Evolutionary conservation across 441 rosid species (phyloP).

Genomic region (Pelargonium australe): DNA sequence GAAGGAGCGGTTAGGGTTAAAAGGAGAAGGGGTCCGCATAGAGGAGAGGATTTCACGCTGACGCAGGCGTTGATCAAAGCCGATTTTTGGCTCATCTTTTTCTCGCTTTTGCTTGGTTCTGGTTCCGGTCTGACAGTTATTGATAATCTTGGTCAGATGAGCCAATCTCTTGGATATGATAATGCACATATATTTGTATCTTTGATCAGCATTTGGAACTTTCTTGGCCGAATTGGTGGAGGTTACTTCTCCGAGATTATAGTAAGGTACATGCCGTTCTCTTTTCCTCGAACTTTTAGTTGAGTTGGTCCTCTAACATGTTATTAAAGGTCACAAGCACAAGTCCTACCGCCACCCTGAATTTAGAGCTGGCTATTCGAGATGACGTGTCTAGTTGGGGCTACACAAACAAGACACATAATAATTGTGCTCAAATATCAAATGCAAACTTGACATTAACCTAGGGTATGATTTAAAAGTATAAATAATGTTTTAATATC

Average conservation of each 20-base stretch:
- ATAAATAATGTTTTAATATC: no score
- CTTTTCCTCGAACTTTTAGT: background rate
- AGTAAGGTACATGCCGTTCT: constrained; percentile 45
- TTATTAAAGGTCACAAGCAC: no score
- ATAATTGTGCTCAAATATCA: no score
- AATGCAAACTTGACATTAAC: no score
- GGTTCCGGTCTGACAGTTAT: constrained; percentile 95
- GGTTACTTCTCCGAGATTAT: constrained; percentile 92
- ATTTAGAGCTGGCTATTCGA: no score
- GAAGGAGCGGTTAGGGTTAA: constrained; percentile 80
- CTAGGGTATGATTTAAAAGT: no score
- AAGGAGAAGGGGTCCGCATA: constrained; percentile 66
- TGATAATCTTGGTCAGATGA: constrained; percentile 96
- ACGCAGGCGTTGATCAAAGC: constrained; percentile 85
- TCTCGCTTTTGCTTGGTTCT: constrained; percentile 78
- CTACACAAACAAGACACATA: no score
- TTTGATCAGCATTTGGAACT: constrained; percentile 97
- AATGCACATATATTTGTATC: constrained; percentile 82
- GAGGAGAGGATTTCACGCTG: constrained; percentile 94
- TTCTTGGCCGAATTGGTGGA: constrained; percentile 89
- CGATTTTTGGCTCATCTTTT: constrained; percentile 83
- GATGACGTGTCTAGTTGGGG: no score
- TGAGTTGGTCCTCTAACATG: no score
- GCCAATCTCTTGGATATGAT: constrained; percentile 80
- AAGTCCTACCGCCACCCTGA: no score